Evolutionary conservation across 2,329 filamentous ascomycete species (phyloP).

Genomic region (Penicillium sp.): DNA sequence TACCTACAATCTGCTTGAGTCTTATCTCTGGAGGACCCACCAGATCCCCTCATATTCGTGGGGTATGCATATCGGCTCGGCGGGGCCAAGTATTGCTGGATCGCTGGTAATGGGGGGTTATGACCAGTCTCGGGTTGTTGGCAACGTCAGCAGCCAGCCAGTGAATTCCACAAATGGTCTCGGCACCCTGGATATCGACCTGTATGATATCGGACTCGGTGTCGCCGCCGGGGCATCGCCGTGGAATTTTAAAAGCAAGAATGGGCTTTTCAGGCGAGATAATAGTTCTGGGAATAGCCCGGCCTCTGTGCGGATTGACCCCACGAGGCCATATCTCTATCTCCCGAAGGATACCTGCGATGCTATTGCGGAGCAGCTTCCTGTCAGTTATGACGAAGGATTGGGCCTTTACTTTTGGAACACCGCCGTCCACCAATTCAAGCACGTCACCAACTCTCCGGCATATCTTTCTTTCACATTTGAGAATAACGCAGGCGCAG

Average conservation of each 20-base stretch:
- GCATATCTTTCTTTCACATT: slow-evolving; percentile 26
- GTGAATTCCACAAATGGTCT: slow-evolving; percentile 13
- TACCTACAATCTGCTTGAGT: not conserved
- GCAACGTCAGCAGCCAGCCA: slow-evolving; percentile 20
- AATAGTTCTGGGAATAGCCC: not conserved
- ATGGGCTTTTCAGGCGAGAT: slow-evolving; percentile 18
- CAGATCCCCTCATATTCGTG: slow-evolving; percentile 42
- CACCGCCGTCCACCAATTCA: slow-evolving; percentile 25
- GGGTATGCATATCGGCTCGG: slow-evolving; percentile 46
- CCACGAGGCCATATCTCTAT: slow-evolving; percentile 41
- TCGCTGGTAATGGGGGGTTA: slow-evolving; percentile 46
- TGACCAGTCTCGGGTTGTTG: slow-evolving; percentile 42
- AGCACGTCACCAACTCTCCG: slow-evolving; percentile 18
- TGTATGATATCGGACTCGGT: slow-evolving; percentile 45
- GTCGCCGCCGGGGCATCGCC: slow-evolving; percentile 44
- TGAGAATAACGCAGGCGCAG: slow-evolving; percentile 6
- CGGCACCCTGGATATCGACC: slow-evolving; percentile 15
- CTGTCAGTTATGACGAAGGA: slow-evolving; percentile 36
- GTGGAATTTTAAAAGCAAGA: slow-evolving; percentile 31
- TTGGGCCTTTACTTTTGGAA: slow-evolving; percentile 48
- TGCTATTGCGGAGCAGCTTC: slow-evolving; percentile 39
- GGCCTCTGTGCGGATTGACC: slow-evolving; percentile 29
- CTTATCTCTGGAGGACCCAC: slow-evolving; percentile 7
- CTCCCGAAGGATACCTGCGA: slow-evolving; percentile 45
- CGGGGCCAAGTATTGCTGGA: slow-evolving; percentile 29